phyloP scores from a whole-genome alignment of 257 asterid genomes.

The Solanum peruvianum region DNA sequence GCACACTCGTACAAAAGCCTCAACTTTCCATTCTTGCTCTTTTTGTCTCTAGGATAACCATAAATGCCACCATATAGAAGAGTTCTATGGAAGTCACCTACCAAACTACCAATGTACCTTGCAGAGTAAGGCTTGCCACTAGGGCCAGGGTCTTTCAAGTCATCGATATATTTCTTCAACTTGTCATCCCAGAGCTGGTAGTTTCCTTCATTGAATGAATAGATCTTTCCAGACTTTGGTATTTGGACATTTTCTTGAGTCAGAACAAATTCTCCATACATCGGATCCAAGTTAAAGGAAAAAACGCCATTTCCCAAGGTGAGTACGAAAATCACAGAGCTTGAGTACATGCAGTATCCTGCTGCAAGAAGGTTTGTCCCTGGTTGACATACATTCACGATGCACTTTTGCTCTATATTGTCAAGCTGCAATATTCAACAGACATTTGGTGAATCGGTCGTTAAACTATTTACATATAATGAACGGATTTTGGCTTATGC shows the following conservation, averaged over 20 bases:
- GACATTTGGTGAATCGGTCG: background rate
- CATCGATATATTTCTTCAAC: slow-evolving; percentile 71
- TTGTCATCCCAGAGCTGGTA: slow-evolving; percentile 89
- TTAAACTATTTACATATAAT: background rate
- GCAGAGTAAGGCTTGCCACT: slow-evolving; percentile 88
- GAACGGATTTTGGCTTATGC: background rate
- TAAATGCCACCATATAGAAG: slow-evolving; percentile 83
- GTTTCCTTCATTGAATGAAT: slow-evolving; percentile 86
- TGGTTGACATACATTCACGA: slow-evolving; percentile 88
- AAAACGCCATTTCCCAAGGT: slow-evolving; percentile 77
- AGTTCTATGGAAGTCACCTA: slow-evolving; percentile 84
- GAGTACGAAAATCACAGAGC: slow-evolving; percentile 68
- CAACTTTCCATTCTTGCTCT: slow-evolving; percentile 85
- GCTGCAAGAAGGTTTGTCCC: slow-evolving; percentile 84
- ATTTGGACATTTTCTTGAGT: slow-evolving; percentile 65
- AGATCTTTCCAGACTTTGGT: slow-evolving; percentile 75
- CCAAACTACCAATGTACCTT: slow-evolving; percentile 83
- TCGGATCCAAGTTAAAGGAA: slow-evolving; percentile 76
- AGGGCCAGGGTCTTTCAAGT: slow-evolving; percentile 89
- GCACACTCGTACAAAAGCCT: slow-evolving; percentile 95
- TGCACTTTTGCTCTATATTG: slow-evolving; percentile 35
- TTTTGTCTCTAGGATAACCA: slow-evolving; percentile 70
- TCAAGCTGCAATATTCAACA: slow-evolving; percentile 40
- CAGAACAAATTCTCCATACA: slow-evolving; percentile 87
- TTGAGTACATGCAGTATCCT: slow-evolving; percentile 96